These are phyloP conservation scores for Daldinia concentrica DNA, from an alignment of 495 filamentous ascomycete genomes.

Conservation along the genomic window DNA sequence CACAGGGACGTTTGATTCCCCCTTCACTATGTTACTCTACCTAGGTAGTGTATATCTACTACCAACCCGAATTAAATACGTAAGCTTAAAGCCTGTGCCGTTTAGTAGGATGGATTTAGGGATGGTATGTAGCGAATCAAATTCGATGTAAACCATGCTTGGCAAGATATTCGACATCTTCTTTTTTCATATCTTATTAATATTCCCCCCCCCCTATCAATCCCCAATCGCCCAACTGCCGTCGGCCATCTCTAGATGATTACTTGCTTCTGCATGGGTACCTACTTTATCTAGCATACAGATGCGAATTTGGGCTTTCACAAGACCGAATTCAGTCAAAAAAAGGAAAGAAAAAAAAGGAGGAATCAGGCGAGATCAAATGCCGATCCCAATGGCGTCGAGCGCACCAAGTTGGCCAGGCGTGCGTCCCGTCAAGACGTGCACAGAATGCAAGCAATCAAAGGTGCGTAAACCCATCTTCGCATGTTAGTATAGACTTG, in stretches of 20 bases:
- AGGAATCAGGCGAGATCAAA: not conserved
- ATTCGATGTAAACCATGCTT: conserved; percentile 19
- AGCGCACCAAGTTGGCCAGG: conserved; percentile 38
- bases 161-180: conserved; percentile 19
- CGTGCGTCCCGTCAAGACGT: conserved; percentile 41
- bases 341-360: not conserved
- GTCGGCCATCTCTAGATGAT: not conserved
- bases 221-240: conserved; percentile 15
- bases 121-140: conserved; percentile 30
- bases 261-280: conserved; percentile 7
- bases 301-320: not conserved
- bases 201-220: conserved; percentile 21
- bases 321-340: not conserved
- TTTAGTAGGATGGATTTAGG: conserved; percentile 14
- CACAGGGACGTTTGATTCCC: not conserved
- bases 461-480: conserved; percentile 29
- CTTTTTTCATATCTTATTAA: conserved; percentile 28
- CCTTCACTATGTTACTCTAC: conserved; percentile 1
- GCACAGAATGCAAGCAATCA: conserved; percentile 49
- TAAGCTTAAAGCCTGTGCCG: conserved; percentile 8
- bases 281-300: conserved; percentile 6
- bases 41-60: not conserved
- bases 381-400: conserved; percentile 29
- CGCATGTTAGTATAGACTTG: not conserved
- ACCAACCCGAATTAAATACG: not conserved